Percentiles rank a stretch among this genome's conserved stretches.
Evolutionary conservation across 306 rosid genomes (phyloP).

Genomic region (Gleditsia sinensis): DNA sequence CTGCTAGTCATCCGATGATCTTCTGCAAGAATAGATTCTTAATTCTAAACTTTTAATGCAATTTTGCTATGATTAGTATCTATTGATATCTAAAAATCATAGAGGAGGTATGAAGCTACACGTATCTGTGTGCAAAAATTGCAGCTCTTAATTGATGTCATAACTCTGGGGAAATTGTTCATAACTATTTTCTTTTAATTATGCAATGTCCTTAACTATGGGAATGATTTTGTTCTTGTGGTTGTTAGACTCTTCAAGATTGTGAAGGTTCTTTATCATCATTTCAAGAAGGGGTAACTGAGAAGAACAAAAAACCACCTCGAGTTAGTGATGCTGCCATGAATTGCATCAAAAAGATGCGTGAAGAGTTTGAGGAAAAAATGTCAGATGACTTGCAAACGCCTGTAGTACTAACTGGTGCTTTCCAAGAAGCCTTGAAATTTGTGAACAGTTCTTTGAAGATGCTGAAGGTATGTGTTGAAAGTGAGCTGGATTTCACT

Average conservation of each 20-base stretch:
- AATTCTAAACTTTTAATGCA: neutral
- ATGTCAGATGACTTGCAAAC: constrained; percentile 96
- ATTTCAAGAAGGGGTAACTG: constrained; percentile 56
- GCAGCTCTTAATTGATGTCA: constrained; percentile 20
- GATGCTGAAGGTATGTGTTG: constrained; percentile 63
- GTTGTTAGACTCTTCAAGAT: constrained; percentile 85
- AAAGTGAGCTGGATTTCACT: neutral
- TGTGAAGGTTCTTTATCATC: constrained; percentile 64
- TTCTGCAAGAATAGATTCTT: constrained; percentile 15
- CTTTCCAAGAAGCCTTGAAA: constrained; percentile 85
- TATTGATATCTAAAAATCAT: neutral
- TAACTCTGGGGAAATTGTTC: constrained; percentile 3
- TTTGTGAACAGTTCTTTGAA: constrained; percentile 68
- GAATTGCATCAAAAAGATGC: constrained; percentile 65
- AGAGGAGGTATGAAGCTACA: neutral
- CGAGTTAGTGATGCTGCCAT: constrained; percentile 56
- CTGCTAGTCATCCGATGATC: neutral
- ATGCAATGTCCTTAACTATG: neutral
- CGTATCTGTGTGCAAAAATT: neutral
- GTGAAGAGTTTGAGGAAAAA: constrained; percentile 69
- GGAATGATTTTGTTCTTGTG: constrained; percentile 28
- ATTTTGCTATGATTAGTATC: neutral
- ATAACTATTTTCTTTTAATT: neutral
- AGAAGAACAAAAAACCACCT: constrained; percentile 50
- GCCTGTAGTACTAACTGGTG: constrained; percentile 78